Evolutionary conservation across 768 basidiomycete genomes (phyloP), one percentile per base, ranked within the genome.

Genomic region (Wakefieldia striispora): DNA sequence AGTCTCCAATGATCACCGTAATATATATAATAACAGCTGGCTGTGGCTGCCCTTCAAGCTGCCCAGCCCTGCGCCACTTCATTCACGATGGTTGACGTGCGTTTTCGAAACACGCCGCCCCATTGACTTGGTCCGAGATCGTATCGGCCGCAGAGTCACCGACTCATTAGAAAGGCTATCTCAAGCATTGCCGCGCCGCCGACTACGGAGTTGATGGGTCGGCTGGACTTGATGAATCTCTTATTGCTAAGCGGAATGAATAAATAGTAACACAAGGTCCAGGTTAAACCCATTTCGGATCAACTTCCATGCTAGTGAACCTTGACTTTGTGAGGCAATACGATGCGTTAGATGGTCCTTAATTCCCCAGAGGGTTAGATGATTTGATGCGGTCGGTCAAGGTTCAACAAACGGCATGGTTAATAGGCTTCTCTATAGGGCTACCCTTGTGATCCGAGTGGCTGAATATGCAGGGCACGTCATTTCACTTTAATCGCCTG

Each of bases 401-500:
- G 36, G 38, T 58, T 54, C 51, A 59, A 51, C 38, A 53, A 49
- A 43, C 43, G 47, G 54, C 53, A 56, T 62, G 43, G 55, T 53
- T 34, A 55, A 61, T 54, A 56, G 42, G 39, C 49, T 55, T 64
- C 54, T 60, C 54, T 60, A 61, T 57, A 36, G 45, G 24, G 48
- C 50, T 50, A 53, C 53, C 49, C 62, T 42, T 53, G 51, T 61
- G 59, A 66, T 66, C 64, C 57, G 60, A 47, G 56, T 67, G 60
- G 50, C 58, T 54, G 52, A 53, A 47, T 49, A 29, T 47, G 21
- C 37, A 60, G 45, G 39, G 44, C 39, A 50, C 46, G 41, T 68
- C 73, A 83, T 63, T 78, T 78, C 59, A 82, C 74, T 67, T 82
- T 83, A 49, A 74, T 74, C 52, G 75, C 69, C 50, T 58, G 75